phyloP scores from a whole-genome alignment of 768 basidiomycete genomes.

The Tremella mesenterica region DNA sequence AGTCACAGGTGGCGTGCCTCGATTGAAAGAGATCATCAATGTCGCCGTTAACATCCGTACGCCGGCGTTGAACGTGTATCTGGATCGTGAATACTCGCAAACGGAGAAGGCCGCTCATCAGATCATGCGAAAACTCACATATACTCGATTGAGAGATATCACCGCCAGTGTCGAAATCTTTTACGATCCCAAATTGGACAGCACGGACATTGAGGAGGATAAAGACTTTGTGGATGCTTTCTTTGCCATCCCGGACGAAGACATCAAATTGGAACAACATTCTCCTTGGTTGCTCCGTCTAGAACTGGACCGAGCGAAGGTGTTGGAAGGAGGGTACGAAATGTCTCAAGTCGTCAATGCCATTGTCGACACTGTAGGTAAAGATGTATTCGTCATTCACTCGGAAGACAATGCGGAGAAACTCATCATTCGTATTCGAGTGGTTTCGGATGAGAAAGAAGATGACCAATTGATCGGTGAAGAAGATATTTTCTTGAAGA shows the following conservation, averaged over 20 bases:
- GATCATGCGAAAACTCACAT: conserved; percentile 55
- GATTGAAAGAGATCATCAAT: conserved; percentile 98
- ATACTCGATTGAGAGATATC: conserved; percentile 84
- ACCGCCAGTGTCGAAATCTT: conserved; percentile 94
- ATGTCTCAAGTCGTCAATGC: conserved; percentile 91
- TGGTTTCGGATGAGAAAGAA: conserved; percentile 64
- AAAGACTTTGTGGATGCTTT: conserved; percentile 92
- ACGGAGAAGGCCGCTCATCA: conserved; percentile 53
- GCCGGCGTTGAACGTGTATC: conserved; percentile 84
- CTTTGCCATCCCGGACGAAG: conserved; percentile 98
- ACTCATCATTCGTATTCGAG: conserved; percentile 88
- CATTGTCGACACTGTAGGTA: conserved; percentile 89
- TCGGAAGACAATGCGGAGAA: conserved; percentile 98
- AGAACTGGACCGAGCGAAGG: conserved; percentile 91
- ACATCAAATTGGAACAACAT: conserved; percentile 80
- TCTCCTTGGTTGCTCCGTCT: conserved; percentile 97
- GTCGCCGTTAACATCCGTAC: conserved; percentile 98
- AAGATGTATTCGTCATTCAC: conserved; percentile 95
- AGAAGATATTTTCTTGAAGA: conserved; percentile 92
- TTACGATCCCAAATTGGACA: conserved; percentile 87
- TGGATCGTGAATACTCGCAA: conserved; percentile 46
- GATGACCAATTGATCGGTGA: conserved; percentile 57
- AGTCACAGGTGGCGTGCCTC: conserved; percentile 97
- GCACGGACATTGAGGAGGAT: conserved; percentile 95
- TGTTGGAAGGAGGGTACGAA: conserved; percentile 92